Evolutionary conservation across 768 basidiomycete genomes (phyloP), one percentile per base, ranked within the genome.

Genomic region (Rhodotorula graminis): DNA sequence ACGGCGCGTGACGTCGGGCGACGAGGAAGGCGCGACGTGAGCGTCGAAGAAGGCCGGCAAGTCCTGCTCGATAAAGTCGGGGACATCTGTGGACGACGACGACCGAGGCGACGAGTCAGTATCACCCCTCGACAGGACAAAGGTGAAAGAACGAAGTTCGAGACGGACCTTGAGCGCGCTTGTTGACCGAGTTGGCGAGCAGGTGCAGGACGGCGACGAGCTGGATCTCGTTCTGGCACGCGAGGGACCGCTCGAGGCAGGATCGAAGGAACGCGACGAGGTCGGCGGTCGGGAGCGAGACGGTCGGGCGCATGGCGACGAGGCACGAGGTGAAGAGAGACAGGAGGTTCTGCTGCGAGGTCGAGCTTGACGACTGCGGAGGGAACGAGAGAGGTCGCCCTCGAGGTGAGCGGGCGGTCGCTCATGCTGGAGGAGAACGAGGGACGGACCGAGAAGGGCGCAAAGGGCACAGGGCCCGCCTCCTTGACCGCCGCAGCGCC

Each of bases 121-220:
- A n/a, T n/a, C n/a, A n/a, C n/a, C n/a, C n/a, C n/a, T n/a, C n/a
- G n/a, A n/a, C n/a, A n/a, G n/a, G n/a, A n/a, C n/a, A n/a, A n/a
- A n/a, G 21, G 49, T 8, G 56, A 57, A 18, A 37, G 12, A 19
- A 21, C 12, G 12, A 8, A n/a, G 25, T 31, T 77, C 69, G 0
- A 64, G 19, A 8, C 85, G 73, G 61, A 92, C 93, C 87, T 53
- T 87, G 84, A 18, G 60, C 83, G 50, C 87, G 86, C 80, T 93
- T 92, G 80, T 97, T 65, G 53, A 72, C 62, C 55, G 64, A 46
- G 46, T 31, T 66, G 57, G 56, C 49, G 47, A 70, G 69, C 47
- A 44, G 15, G 47, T 31, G 14, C 14, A 37, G 2, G 50, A 23
- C 9, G 27, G 33, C 60, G 37, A 18, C 60, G 25, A 72, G 57